phyloP scores from a whole-genome alignment of 805 yeast genomes.

The Blastobotrys terrestris region DNA sequence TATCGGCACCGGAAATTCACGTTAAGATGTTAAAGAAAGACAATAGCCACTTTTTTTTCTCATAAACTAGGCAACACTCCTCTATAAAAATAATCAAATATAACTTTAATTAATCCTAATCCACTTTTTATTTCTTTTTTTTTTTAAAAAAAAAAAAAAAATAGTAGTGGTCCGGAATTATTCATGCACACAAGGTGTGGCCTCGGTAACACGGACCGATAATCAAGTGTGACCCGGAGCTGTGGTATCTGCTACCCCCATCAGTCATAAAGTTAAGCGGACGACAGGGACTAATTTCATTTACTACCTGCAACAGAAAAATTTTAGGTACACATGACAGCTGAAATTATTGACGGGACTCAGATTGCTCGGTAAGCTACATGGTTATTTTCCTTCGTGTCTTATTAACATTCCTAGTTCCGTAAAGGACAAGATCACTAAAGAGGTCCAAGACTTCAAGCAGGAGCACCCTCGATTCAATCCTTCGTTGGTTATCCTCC shows the following conservation, averaged over 20 bases:
- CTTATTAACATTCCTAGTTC: too few relatives aligned
- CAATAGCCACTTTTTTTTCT: too few relatives aligned
- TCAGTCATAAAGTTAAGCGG: neutral
- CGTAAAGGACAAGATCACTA: constrained; percentile 46
- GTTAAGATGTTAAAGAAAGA: too few relatives aligned
- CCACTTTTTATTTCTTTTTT: too few relatives aligned
- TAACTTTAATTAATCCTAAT: too few relatives aligned
- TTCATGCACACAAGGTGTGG: too few relatives aligned
- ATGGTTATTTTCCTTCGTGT: too few relatives aligned
- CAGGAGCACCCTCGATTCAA: constrained; percentile 43
- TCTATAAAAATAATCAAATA: too few relatives aligned
- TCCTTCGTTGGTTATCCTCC: constrained; percentile 78
- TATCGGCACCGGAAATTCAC: too few relatives aligned
- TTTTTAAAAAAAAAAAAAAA: too few relatives aligned
- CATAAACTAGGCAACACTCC: too few relatives aligned
- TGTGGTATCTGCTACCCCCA: neutral
- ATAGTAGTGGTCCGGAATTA: neutral
- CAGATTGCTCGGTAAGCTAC: constrained; percentile 45
- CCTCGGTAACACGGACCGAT: neutral
- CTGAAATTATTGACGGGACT: constrained; percentile 51
- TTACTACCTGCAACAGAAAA: neutral
- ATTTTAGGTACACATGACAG: constrained; percentile 9
- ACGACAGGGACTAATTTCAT: neutral
- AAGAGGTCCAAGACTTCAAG: constrained; percentile 44
- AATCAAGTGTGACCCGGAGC: neutral